Percentiles rank a stretch among this genome's conserved stretches.
phyloP scores from a whole-genome alignment of 2,329 filamentous ascomycete species.

The Malbranchea cinnamomea region DNA sequence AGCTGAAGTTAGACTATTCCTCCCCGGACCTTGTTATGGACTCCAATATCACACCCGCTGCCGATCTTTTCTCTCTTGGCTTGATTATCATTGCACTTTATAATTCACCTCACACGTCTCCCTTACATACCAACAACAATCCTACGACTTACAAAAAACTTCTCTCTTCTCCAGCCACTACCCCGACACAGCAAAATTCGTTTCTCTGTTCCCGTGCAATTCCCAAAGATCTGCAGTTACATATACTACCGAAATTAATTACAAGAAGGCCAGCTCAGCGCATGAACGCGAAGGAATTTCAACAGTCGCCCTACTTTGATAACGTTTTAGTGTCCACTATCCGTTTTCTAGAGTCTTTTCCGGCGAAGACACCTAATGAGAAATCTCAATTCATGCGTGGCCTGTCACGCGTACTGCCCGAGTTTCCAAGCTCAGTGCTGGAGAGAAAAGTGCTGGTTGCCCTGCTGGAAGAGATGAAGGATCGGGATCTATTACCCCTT shows the following conservation, averaged over 20 bases:
- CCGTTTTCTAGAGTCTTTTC: constrained; percentile 79
- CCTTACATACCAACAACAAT: constrained; percentile 67
- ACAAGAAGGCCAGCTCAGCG: constrained; percentile 76
- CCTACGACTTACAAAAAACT: constrained; percentile 71
- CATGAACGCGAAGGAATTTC: constrained; percentile 78
- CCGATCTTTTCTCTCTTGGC: constrained; percentile 90
- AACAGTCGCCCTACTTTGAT: constrained; percentile 91
- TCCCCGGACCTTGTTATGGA: constrained; percentile 93
- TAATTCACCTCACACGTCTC: constrained; percentile 84
- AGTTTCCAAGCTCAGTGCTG: constrained; percentile 84
- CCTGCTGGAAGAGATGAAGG: constrained; percentile 83
- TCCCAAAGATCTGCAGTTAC: constrained; percentile 59
- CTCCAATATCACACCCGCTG: constrained; percentile 65
- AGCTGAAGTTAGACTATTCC: constrained; percentile 82
- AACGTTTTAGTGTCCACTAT: constrained; percentile 95
- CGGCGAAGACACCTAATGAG: constrained; percentile 79
- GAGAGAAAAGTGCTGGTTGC: constrained; percentile 89
- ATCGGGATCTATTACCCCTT: constrained; percentile 68
- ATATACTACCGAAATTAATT: constrained; percentile 72
- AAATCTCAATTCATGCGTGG: constrained; percentile 87
- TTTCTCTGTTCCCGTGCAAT: constrained; percentile 68
- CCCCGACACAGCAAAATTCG: constrained; percentile 68
- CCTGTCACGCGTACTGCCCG: constrained; percentile 69
- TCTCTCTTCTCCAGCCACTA: constrained; percentile 61
- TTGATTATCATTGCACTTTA: constrained; percentile 80